These are phyloP conservation scores for Alternaria gaisen DNA, from an alignment of 2,329 filamentous ascomycete species.

Conservation along the genomic window DNA sequence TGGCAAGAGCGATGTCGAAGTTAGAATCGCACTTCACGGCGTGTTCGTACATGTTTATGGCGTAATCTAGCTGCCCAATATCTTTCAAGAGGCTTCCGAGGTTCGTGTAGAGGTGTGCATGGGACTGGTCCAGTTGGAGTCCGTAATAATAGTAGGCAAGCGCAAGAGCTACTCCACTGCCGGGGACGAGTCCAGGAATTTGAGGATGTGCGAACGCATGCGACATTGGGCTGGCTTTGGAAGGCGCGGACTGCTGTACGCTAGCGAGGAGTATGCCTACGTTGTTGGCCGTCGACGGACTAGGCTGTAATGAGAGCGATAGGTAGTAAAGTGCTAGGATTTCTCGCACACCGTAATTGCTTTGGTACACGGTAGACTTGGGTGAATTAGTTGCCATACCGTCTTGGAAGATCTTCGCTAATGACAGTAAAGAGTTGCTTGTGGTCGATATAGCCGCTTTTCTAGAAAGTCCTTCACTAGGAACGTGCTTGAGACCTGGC, in stretches of 20 bases:
- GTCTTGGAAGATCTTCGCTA: constrained; percentile 98
- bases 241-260: constrained; percentile 74
- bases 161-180: constrained; percentile 87
- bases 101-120: constrained; percentile 97
- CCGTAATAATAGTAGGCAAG: constrained; percentile 97
- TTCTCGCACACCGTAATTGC: constrained; percentile 82
- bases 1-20: constrained; percentile 96
- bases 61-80: constrained; percentile 88
- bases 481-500: constrained; percentile 78
- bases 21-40: constrained; percentile 91
- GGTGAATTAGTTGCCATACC: constrained; percentile 80
- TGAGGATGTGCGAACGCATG: constrained; percentile 47
- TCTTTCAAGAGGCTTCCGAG: constrained; percentile 95
- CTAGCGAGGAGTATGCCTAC: constrained; percentile 96
- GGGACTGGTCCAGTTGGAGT: constrained; percentile 81
- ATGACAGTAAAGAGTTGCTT: constrained; percentile 90
- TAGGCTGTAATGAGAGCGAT: constrained; percentile 91
- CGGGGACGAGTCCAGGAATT: constrained; percentile 82
- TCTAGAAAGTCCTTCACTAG: constrained; percentile 71
- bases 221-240: constrained; percentile 54
- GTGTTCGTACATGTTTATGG: constrained; percentile 96
- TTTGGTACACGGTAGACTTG: constrained; percentile 63
- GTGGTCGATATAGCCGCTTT: constrained; percentile 89
- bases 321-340: constrained; percentile 96
- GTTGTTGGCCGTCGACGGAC: constrained; percentile 97